Conservation (phyloP, 1,284 basidiomycete genomes). For the Ceratobasidium sp. region DNA sequence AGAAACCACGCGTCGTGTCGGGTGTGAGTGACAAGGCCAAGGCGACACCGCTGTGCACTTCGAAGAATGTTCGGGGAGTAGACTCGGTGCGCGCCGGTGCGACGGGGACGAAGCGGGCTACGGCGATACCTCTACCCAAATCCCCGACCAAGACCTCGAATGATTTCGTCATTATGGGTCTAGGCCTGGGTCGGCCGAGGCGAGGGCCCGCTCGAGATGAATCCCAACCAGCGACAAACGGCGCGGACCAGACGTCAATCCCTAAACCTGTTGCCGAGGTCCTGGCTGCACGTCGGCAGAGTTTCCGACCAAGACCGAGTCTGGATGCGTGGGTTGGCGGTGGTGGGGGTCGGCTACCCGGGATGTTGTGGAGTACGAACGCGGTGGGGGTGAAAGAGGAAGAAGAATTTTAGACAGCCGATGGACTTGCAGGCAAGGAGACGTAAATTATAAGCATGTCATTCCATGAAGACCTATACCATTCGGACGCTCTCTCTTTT, state of each 20-base stretch:
- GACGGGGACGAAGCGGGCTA: background rate
- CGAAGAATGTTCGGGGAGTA: slow-evolving; percentile 5
- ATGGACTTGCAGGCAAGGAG: background rate
- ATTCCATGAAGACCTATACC: slow-evolving; percentile 18
- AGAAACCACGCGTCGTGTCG: background rate
- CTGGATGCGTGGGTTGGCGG: slow-evolving; percentile 39
- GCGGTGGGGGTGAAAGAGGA: slow-evolving; percentile 22
- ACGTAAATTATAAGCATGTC: slow-evolving; percentile 2
- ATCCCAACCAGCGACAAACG: background rate
- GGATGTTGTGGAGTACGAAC: slow-evolving; percentile 19
- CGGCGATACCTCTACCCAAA: background rate
- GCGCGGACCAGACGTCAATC: slow-evolving; percentile 4
- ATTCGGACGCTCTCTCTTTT: slow-evolving; percentile 11
- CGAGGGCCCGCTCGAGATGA: background rate
- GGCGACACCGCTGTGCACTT: slow-evolving; percentile 18
- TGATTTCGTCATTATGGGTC: slow-evolving; percentile 29
- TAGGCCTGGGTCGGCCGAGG: slow-evolving; percentile 6
- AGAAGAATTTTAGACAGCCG: slow-evolving; percentile 13
- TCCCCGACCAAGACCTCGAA: background rate
- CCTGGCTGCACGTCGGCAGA: slow-evolving; percentile 32
- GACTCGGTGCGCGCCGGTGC: background rate
- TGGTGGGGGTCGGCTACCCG: slow-evolving; percentile 30
- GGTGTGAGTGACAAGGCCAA: slow-evolving; percentile 21
- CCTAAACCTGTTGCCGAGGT: slow-evolving; percentile 23
- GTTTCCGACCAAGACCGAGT: slow-evolving; percentile 38